These are phyloP conservation scores for Aaosphaeria arxii DNA, from an alignment of 2,329 filamentous ascomycete species.

Conservation along the genomic window DNA sequence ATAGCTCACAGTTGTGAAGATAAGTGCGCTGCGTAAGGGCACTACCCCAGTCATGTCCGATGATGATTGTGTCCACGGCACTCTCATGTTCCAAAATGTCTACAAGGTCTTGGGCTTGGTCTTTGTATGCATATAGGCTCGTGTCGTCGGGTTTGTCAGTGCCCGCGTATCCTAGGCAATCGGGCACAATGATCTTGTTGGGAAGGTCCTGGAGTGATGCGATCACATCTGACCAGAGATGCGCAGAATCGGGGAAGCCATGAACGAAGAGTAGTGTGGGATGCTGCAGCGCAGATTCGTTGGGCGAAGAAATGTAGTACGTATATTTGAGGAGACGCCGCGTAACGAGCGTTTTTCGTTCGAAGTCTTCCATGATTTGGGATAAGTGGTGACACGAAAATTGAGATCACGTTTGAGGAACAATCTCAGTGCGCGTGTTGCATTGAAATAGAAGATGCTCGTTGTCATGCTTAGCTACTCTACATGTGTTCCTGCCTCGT, in stretches of 20 bases:
- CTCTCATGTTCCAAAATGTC: neutral
- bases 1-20: neutral
- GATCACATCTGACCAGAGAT: slow-evolving; percentile 44
- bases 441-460: no score
- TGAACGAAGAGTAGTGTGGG: slow-evolving; percentile 41
- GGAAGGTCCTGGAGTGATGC: slow-evolving; percentile 38
- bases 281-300: slow-evolving; percentile 1
- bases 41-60: neutral
- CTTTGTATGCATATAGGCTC: slow-evolving; percentile 2
- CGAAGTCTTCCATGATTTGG: neutral
- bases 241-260: slow-evolving; percentile 50
- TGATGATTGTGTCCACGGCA: neutral
- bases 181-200: slow-evolving; percentile 39
- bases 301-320: neutral
- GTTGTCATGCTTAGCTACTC: no score
- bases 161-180: slow-evolving; percentile 39
- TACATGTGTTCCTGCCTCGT: no score
- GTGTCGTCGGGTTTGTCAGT: slow-evolving; percentile 31
- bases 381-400: no score
- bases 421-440: no score
- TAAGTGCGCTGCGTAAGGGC: neutral
- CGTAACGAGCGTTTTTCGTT: neutral
- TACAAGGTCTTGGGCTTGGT: neutral
- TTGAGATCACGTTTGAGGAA: no score
- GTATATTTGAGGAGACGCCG: neutral